A percentile compares a stretch with the other conserved stretches of the same genome.
phyloP scores from a whole-genome alignment of 805 yeast genomes.

The Starmerella scarabaei region DNA sequence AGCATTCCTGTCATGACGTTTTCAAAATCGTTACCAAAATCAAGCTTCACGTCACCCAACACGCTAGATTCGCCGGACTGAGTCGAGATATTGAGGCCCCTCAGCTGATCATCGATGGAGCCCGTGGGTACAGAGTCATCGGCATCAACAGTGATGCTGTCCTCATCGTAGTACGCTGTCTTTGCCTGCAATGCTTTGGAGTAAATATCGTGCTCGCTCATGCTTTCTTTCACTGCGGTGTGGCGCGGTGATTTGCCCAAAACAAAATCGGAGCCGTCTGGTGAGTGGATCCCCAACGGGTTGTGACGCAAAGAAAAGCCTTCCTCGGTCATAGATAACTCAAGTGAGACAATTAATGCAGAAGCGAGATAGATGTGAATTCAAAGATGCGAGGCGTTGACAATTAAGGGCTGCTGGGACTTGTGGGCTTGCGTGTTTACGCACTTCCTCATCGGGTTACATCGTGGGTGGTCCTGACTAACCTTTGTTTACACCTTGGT shows the following conservation, averaged over 20 bases:
- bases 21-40: conserved; percentile 9
- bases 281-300: conserved; percentile 27
- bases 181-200: conserved; percentile 6
- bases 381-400: no score
- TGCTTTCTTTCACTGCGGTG: not conserved
- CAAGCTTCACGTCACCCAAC: conserved; percentile 1
- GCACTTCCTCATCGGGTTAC: no score
- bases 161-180: conserved; percentile 4
- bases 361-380: no score
- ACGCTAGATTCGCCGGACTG: not conserved
- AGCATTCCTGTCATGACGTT: conserved; percentile 14
- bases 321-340: conserved; percentile 12
- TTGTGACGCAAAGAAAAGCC: conserved; percentile 21
- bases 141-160: not conserved
- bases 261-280: conserved; percentile 27
- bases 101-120: conserved; percentile 6
- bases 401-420: no score
- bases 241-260: conserved; percentile 13
- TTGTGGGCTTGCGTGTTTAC: no score
- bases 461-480: no score
- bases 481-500: no score
- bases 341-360: no score
- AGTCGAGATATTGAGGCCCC: conserved; percentile 2
- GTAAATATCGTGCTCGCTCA: not conserved
- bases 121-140: conserved; percentile 10